Evolutionary conservation across 345 rosid genomes (phyloP).

Genomic region (Pugionium dolabratum): DNA sequence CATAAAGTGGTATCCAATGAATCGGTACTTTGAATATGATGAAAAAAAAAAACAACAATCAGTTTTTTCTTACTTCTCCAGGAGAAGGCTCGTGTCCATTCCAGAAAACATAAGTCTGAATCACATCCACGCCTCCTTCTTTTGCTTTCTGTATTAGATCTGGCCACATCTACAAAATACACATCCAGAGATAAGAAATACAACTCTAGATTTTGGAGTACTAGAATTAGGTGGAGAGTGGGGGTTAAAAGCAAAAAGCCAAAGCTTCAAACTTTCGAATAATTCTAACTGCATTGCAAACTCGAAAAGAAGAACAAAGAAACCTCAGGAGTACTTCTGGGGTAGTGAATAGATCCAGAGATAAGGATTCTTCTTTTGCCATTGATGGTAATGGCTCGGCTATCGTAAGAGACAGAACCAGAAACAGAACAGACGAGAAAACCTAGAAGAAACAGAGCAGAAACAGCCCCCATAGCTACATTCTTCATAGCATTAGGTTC

Average conservation of each 20-base stretch:
- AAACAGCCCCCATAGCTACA: conserved; percentile 40
- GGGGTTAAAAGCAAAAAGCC: conserved; percentile 4
- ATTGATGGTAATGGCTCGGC: conserved; percentile 75
- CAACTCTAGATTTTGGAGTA: not conserved
- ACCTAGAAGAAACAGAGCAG: conserved; percentile 45
- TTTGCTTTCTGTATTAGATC: conserved; percentile 94
- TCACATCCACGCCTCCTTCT: conserved; percentile 95
- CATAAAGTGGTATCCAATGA: conserved; percentile 36
- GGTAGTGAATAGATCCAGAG: conserved; percentile 98
- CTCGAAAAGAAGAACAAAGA: not conserved
- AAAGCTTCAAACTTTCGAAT: conserved; percentile 15
- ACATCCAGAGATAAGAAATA: conserved; percentile 23
- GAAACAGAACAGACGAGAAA: conserved; percentile 45
- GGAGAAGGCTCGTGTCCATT: conserved; percentile 96
- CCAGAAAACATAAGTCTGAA: conserved; percentile 99
- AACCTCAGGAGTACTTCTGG: conserved; percentile 97
- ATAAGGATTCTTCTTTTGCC: conserved; percentile 89
- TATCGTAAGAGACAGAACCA: conserved; percentile 85
- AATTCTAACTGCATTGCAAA: conserved; percentile 17
- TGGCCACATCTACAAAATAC: conserved; percentile 87
- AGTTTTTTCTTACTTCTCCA: conserved; percentile 60
- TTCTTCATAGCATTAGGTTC: conserved; percentile 53
- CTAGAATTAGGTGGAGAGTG: conserved; percentile 3
- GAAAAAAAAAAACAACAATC: not conserved
- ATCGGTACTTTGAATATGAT: conserved; percentile 17